Conservation (phyloP, 208 protist species). For the Leishmania tropica region DNA sequence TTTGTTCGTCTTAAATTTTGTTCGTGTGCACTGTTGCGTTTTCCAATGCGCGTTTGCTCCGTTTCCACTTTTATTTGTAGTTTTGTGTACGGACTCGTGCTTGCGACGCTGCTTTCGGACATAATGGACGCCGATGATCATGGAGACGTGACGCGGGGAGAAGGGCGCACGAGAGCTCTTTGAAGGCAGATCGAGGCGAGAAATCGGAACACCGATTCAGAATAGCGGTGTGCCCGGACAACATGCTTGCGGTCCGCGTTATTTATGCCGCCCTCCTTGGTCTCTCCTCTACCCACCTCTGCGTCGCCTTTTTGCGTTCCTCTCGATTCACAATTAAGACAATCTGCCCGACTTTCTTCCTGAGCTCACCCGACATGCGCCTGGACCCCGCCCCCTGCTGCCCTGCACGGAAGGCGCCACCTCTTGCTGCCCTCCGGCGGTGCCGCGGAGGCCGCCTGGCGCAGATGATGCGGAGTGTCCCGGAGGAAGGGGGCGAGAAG, state of each 20-base stretch:
- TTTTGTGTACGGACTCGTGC: not conserved
- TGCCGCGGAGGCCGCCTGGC: not conserved
- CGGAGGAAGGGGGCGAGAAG: not conserved
- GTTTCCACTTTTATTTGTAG: not conserved
- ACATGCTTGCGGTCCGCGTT: not conserved
- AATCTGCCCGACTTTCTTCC: not conserved
- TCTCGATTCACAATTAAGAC: not conserved
- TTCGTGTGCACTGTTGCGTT: not conserved
- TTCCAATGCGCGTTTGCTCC: not conserved
- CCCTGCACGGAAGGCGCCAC: not conserved
- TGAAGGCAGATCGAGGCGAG: too few relatives aligned
- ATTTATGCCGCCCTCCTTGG: not conserved
- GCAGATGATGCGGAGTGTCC: not conserved
- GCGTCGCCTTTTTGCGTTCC: not conserved
- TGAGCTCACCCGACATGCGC: not conserved
- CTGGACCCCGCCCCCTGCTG: not conserved
- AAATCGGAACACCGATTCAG: too few relatives aligned
- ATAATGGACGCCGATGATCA: not conserved
- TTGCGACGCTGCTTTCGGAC: not conserved
- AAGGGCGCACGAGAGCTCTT: not conserved
- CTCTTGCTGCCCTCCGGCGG: slow-evolving; percentile 37
- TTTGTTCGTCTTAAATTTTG: too few relatives aligned
- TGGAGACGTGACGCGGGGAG: not conserved
- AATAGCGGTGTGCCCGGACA: too few relatives aligned
- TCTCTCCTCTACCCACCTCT: not conserved